These are phyloP conservation scores for Nicotiana undulata DNA, from an alignment of 257 asterid species.

Conservation along the genomic window DNA sequence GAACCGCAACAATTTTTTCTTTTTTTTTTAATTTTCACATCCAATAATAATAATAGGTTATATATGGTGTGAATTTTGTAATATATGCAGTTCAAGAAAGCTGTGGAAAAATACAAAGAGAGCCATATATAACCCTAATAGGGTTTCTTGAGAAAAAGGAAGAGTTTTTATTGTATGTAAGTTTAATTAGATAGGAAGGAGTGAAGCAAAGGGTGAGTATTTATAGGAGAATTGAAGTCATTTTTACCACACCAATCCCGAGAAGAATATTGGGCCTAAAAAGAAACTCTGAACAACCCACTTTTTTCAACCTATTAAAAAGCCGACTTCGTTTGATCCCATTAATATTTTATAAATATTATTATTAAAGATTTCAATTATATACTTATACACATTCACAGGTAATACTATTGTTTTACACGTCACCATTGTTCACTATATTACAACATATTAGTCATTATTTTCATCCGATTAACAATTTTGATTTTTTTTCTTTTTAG, in stretches of 20 bases:
- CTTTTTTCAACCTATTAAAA: slow-evolving; percentile 11
- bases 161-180: neutral
- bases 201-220: slow-evolving; percentile 24
- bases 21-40: neutral
- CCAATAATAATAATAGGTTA: neutral
- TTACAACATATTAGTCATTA: no score
- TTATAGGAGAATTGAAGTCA: slow-evolving; percentile 49
- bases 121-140: slow-evolving; percentile 43
- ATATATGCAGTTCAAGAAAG: slow-evolving; percentile 89
- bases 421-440: no score
- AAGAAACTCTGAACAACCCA: slow-evolving; percentile 16
- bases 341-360: neutral
- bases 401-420: no score
- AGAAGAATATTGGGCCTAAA: slow-evolving; percentile 79
- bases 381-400: no score
- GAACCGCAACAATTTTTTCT: slow-evolving; percentile 42
- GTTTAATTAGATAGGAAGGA: neutral
- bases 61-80: neutral
- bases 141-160: slow-evolving; percentile 26
- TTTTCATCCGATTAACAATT: no score
- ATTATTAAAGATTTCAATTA: neutral
- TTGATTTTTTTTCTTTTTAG: no score
- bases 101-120: slow-evolving; percentile 85
- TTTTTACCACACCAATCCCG: slow-evolving; percentile 76
- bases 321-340: slow-evolving; percentile 25